These are phyloP conservation scores for Aspergillus funiculosus DNA, from an alignment of 495 filamentous ascomycete species.

Conservation along the genomic window DNA sequence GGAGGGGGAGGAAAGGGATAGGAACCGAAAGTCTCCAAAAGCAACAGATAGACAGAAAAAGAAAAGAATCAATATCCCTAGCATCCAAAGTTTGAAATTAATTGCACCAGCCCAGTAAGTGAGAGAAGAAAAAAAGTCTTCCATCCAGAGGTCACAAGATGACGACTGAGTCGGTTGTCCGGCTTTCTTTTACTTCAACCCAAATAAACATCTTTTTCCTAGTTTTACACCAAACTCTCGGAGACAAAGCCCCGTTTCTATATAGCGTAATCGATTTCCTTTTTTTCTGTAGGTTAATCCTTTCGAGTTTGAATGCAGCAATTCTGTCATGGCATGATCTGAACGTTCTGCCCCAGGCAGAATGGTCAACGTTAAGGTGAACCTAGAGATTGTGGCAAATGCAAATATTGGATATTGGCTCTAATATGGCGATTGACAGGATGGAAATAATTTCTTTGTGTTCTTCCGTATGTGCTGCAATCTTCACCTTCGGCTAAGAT, in stretches of 20 bases:
- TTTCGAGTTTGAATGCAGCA: not conserved
- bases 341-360: slow-evolving; percentile 13
- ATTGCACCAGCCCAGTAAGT: slow-evolving; percentile 14
- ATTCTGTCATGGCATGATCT: not conserved
- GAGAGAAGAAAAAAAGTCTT: not conserved
- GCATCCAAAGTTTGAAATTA: slow-evolving; percentile 8
- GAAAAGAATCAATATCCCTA: slow-evolving; percentile 9
- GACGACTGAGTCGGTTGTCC: too few species aligned
- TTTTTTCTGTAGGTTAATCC: not conserved
- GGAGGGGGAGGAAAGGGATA: slow-evolving; percentile 16
- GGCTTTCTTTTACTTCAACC: too few species aligned
- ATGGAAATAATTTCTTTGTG: slow-evolving; percentile 6
- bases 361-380: slow-evolving; percentile 2
- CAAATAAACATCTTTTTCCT: too few species aligned
- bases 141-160: too few species aligned
- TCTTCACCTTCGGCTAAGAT: slow-evolving; percentile 18
- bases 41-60: slow-evolving; percentile 9
- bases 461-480: slow-evolving; percentile 15
- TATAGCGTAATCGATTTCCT: not conserved
- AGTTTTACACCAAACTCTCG: too few species aligned
- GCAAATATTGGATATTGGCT: slow-evolving; percentile 8
- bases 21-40: slow-evolving; percentile 14
- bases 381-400: slow-evolving; percentile 3
- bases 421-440: slow-evolving; percentile 4
- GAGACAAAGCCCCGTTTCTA: not conserved